Evolutionary conservation across 1,284 basidiomycete species (phyloP), one percentile per base, ranked within the genome.

Genomic region (Peniophora sp.): DNA sequence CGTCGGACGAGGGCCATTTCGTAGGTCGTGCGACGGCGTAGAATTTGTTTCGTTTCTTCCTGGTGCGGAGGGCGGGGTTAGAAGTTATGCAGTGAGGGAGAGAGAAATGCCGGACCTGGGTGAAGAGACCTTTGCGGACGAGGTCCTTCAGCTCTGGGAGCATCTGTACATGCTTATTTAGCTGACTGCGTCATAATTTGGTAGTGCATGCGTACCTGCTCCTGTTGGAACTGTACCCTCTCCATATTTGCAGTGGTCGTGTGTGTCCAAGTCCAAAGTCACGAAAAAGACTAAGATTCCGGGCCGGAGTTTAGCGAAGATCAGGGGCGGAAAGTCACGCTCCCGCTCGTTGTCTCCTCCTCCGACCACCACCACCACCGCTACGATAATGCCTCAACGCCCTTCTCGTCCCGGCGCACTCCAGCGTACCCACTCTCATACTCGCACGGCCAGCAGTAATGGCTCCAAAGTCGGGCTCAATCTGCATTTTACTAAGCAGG

Each of bases 81-180:
- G 23, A 49, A 24, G 27, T 39, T 47, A 53, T 52, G 49, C 49
- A 49, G 34, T 20, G 47, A 27, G 24, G 22, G 23, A 47, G 47
- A 63, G n/a, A n/a, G n/a, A n/a, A n/a, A n/a, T n/a, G n/a, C n/a
- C 79, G 62, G 58, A 92, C 92, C 69, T 86, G 78, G 1, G 89
- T 84, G 67, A 99, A 97, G 52, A 97, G 71, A 55, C 81, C 81
- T 69, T 89, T 92, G 60, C 93, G 82, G 58, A 91, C 84, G 22
- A 97, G 77, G 69, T 97, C 92, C 70, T 93, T 94, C 61, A 98
- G 87, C 82, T 97, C 94, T 51, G 89, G 83, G 77, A 97, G 88
- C 80, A 95, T 95, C 82, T 87, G 59, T 27, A 41, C 76, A 60
- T 16, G 45, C 50, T 53, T 49, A 32, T 5, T 51, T 16, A 48